Conservation (phyloP, 2,329 filamentous ascomycete species). For the Lasiodiplodia sp. region DNA sequence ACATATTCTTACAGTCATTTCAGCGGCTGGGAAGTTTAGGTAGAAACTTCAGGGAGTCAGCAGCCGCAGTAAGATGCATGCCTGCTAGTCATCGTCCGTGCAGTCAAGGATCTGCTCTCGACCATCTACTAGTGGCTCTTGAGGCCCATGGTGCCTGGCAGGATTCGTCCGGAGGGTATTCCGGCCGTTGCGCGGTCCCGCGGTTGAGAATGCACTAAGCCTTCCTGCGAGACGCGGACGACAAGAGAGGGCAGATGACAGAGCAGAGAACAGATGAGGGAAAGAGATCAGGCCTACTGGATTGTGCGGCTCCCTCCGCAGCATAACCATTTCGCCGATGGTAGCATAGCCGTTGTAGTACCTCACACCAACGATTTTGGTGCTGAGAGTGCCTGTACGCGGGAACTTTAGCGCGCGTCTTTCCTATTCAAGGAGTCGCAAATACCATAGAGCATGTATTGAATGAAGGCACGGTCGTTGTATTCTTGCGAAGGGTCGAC, state of each 20-base stretch:
- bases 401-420: not conserved
- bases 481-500: constrained; percentile 22
- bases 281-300: constrained; percentile 34
- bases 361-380: constrained; percentile 66
- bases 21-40: not conserved
- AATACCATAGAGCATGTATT: constrained; percentile 28
- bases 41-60: not conserved
- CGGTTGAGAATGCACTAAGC: not conserved
- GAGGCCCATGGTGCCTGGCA: not conserved
- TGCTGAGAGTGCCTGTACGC: constrained; percentile 45
- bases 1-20: not conserved
- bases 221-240: not conserved
- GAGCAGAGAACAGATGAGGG: not conserved
- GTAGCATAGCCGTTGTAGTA: constrained; percentile 47
- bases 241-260: not conserved
- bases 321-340: constrained; percentile 43
- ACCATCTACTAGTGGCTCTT: not conserved
- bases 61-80: not conserved
- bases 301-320: constrained; percentile 70
- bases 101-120: not conserved
- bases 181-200: not conserved
- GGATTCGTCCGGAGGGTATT: not conserved
- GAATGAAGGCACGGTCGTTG: constrained; percentile 25
- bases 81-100: not conserved
- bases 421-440: not conserved